phyloP scores from a whole-genome alignment of 176 grass and related monocot genomes.

The bread wheat (Triticum aestivum) region DNA sequence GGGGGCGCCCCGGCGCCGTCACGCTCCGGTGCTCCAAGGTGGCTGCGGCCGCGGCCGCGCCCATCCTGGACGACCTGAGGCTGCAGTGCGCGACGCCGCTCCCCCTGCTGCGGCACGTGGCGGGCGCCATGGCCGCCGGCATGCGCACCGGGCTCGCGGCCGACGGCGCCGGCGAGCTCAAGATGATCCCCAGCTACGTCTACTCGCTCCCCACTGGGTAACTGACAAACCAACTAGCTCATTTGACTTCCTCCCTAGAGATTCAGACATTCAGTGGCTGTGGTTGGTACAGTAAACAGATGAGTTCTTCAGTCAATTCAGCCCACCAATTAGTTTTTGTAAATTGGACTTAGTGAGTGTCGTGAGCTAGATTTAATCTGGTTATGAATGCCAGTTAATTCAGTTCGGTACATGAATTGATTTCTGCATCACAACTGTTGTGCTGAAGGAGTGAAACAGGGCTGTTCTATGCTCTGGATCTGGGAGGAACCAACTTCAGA shows the following conservation, averaged over 20 bases:
- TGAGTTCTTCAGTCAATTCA: not conserved
- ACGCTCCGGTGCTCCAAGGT: constrained; percentile 22
- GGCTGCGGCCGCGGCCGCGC: not conserved
- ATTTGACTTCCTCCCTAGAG: not conserved
- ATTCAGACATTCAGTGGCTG: not conserved
- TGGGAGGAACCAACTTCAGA: constrained; percentile 60
- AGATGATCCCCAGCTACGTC: constrained; percentile 58
- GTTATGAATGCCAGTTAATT: not conserved
- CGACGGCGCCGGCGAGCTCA: constrained; percentile 40
- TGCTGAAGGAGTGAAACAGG: constrained; percentile 35
- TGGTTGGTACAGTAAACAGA: not conserved
- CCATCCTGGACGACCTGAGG: constrained; percentile 34
- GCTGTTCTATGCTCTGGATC: constrained; percentile 61
- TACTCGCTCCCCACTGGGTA: constrained; percentile 48
- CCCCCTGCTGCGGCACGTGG: constrained; percentile 37
- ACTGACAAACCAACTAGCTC: not conserved
- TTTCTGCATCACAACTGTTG: not conserved
- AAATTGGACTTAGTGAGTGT: not conserved
- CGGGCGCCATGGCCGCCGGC: constrained; percentile 26
- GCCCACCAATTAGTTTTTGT: not conserved
- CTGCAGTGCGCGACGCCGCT: constrained; percentile 42
- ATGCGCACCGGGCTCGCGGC: constrained; percentile 32
- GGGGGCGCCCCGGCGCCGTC: not conserved
- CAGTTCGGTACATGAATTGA: too few species aligned
- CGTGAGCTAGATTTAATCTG: not conserved